These are phyloP conservation scores for Fraxinus angustifolia DNA, from an alignment of 305 asterid species.

Conservation along the genomic window DNA sequence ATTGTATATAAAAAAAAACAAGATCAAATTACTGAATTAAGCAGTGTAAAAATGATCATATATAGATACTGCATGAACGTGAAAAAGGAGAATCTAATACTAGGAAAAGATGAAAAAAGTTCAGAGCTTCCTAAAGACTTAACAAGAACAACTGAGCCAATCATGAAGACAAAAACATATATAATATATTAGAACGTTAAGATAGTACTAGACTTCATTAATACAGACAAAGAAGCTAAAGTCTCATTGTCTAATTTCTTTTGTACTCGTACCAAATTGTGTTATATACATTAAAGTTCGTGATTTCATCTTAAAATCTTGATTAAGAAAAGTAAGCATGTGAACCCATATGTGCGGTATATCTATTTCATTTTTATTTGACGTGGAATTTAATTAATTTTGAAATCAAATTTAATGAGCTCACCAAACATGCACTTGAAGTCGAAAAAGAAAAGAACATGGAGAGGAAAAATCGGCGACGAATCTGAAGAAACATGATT, in stretches of 20 bases:
- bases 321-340: not conserved
- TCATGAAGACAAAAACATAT: not conserved
- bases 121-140: slow-evolving; percentile 20
- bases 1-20: not conserved
- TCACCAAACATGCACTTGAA: slow-evolving; percentile 2
- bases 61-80: slow-evolving; percentile 31
- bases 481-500: slow-evolving; percentile 62
- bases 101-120: slow-evolving; percentile 7
- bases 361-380: too few species aligned
- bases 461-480: slow-evolving; percentile 78
- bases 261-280: not conserved
- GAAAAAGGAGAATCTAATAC: slow-evolving; percentile 24
- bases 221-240: not conserved
- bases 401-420: not conserved
- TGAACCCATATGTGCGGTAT: not conserved
- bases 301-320: not conserved
- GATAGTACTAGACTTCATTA: not conserved
- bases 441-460: slow-evolving; percentile 26
- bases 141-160: slow-evolving; percentile 15
- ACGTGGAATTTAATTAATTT: too few species aligned
- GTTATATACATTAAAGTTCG: too few species aligned
- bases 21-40: not conserved
- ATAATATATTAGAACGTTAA: not conserved
- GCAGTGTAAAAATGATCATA: not conserved
- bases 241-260: not conserved